These are phyloP conservation scores for Paramecium caudatum DNA, from an alignment of 73 alveolate genomes.

Conservation along the genomic window DNA sequence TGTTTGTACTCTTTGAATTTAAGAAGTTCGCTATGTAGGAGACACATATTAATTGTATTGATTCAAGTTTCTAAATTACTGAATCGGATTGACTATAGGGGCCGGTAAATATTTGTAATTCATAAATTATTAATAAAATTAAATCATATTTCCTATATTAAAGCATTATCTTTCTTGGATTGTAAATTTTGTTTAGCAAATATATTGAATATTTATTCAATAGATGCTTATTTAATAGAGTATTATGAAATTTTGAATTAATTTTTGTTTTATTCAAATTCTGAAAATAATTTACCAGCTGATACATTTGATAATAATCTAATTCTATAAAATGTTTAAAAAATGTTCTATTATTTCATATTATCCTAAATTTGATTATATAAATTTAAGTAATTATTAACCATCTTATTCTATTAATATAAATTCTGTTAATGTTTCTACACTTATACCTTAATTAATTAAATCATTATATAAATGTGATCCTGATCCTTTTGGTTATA, in stretches of 20 bases:
- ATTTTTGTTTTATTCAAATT: constrained; percentile 83
- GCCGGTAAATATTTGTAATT: too few species aligned
- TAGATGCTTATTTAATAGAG: constrained; percentile 84
- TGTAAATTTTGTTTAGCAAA: constrained; percentile 79
- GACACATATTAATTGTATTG: background rate
- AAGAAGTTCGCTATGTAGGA: background rate
- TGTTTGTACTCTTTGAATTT: background rate
- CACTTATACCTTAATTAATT: constrained; percentile 72
- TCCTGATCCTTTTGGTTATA: constrained; percentile 40
- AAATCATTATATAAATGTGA: constrained; percentile 71
- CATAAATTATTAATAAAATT: too few species aligned
- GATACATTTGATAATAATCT: constrained; percentile 79
- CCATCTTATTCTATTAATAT: constrained; percentile 79
- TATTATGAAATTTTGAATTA: constrained; percentile 80
- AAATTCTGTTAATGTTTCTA: constrained; percentile 77
- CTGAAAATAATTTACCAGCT: constrained; percentile 83
- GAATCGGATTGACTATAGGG: too few species aligned
- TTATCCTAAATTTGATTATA: constrained; percentile 74
- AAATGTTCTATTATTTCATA: constrained; percentile 81
- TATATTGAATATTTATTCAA: constrained; percentile 87
- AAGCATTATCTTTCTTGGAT: background rate
- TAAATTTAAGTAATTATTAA: constrained; percentile 69
- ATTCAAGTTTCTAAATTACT: background rate
- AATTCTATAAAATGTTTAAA: constrained; percentile 83
- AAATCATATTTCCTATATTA: too few species aligned